Percentiles rank a stretch among this genome's conserved stretches.
Evolutionary conservation across 1,139 yeast genomes (phyloP).

Genomic region (Pichia sp.): DNA sequence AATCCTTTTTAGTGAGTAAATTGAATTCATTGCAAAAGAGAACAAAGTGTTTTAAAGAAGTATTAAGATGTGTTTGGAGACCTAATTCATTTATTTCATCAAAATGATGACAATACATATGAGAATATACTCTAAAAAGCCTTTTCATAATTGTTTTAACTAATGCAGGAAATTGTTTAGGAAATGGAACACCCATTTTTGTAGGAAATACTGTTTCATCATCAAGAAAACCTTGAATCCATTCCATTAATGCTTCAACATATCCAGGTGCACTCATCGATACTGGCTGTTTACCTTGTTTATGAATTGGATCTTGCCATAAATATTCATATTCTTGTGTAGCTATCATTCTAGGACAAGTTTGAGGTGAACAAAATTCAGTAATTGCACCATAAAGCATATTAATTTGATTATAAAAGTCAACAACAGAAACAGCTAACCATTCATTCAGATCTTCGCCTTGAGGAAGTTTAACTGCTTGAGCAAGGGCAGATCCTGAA

Average conservation of each 20-base stretch:
- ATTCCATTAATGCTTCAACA: slow-evolving; percentile 85
- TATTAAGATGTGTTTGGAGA: slow-evolving; percentile 85
- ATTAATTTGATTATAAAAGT: slow-evolving; percentile 90
- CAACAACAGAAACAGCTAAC: slow-evolving; percentile 91
- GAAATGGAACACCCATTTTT: slow-evolving; percentile 75
- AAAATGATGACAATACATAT: slow-evolving; percentile 95
- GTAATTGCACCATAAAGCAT: slow-evolving; percentile 96
- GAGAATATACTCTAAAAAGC: slow-evolving; percentile 93
- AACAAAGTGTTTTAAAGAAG: slow-evolving; percentile 90
- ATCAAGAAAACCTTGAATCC: slow-evolving; percentile 89
- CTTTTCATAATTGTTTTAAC: slow-evolving; percentile 85
- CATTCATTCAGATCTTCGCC: slow-evolving; percentile 93
- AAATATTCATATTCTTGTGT: slow-evolving; percentile 94
- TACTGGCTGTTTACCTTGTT: slow-evolving; percentile 49
- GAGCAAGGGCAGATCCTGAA: slow-evolving; percentile 81
- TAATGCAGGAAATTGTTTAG: slow-evolving; percentile 62
- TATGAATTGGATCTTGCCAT: slow-evolving; percentile 73
- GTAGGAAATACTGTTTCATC: slow-evolving; percentile 88
- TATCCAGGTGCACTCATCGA: slow-evolving; percentile 89
- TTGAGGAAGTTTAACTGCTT: slow-evolving; percentile 88
- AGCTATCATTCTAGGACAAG: slow-evolving; percentile 96
- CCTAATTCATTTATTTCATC: slow-evolving; percentile 91
- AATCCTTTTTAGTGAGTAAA: slow-evolving; percentile 71
- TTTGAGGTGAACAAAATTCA: slow-evolving; percentile 86
- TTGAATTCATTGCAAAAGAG: slow-evolving; percentile 80